phyloP scores from a whole-genome alignment of 2,329 filamentous ascomycete genomes.

The Fusarium azukiicola region DNA sequence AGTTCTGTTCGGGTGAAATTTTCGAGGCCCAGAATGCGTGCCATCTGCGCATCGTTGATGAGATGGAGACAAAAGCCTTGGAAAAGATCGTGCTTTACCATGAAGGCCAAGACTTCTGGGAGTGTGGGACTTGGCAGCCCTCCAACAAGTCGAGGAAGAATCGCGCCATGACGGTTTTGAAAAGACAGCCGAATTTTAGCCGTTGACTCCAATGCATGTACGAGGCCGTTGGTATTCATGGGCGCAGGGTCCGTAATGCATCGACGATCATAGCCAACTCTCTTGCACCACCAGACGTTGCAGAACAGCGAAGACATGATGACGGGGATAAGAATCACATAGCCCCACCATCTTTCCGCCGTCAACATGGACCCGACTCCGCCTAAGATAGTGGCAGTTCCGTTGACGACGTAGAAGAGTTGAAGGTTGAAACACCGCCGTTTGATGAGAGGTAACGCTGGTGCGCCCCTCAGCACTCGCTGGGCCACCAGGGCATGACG shows the following conservation, averaged over 20 bases:
- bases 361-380: constrained; percentile 73
- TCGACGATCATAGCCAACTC: constrained; percentile 66
- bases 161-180: constrained; percentile 19
- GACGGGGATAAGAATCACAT: constrained; percentile 73
- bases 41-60: constrained; percentile 10
- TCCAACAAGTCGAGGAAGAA: constrained; percentile 23
- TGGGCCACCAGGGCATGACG: constrained; percentile 58
- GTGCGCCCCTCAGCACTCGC: constrained; percentile 51
- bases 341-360: constrained; percentile 74
- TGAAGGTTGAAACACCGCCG: constrained; percentile 63
- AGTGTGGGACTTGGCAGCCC: not conserved
- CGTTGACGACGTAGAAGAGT: constrained; percentile 68
- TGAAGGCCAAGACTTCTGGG: constrained; percentile 21
- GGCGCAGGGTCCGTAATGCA: constrained; percentile 13
- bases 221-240: constrained; percentile 20
- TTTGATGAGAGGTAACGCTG: constrained; percentile 56
- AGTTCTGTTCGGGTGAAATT: not conserved
- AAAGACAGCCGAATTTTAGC: constrained; percentile 30
- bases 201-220: constrained; percentile 35
- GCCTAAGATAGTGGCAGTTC: constrained; percentile 68
- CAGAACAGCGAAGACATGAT: constrained; percentile 68
- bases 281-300: constrained; percentile 71
- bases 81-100: constrained; percentile 45
- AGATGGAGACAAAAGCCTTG: constrained; percentile 40
- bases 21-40: not conserved